These are phyloP conservation scores for Penicillium tannophilum DNA, from an alignment of 495 filamentous ascomycete genomes.

Conservation along the genomic window DNA sequence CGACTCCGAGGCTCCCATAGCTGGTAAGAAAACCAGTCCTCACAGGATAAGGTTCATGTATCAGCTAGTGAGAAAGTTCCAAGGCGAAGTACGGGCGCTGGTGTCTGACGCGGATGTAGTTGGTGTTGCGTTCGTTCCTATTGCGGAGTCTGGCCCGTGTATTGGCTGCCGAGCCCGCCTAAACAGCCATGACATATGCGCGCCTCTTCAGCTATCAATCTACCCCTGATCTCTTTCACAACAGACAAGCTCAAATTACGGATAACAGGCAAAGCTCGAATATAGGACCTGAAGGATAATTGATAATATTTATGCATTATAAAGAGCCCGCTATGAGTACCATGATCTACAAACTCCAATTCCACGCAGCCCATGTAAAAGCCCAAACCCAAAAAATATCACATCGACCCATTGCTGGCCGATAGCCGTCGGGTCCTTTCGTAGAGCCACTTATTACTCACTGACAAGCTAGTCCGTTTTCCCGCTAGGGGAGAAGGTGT, in stretches of 20 bases:
- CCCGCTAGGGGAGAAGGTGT: conserved; percentile 63
- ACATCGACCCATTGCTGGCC: conserved; percentile 44
- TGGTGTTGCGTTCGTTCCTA: conserved; percentile 23
- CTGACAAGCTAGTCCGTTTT: conserved; percentile 67
- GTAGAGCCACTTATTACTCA: conserved; percentile 93
- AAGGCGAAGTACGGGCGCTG: conserved; percentile 5
- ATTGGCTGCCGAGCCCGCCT: conserved; percentile 7
- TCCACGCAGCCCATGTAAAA: conserved; percentile 11
- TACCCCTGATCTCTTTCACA: not conserved
- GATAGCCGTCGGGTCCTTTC: conserved; percentile 61
- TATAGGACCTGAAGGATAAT: not conserved
- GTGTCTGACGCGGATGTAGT: conserved; percentile 10
- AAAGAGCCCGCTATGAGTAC: conserved; percentile 8
- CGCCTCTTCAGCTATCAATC: not conserved
- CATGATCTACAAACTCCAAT: conserved; percentile 15
- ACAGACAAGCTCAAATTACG: too few relatives aligned
- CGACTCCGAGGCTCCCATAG: conserved; percentile 97
- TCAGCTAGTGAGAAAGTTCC: conserved; percentile 11
- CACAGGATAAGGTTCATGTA: conserved; percentile 35
- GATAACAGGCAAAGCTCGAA: not conserved
- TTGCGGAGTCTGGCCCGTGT: conserved; percentile 22
- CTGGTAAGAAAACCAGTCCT: conserved; percentile 28
- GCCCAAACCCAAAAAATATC: conserved; percentile 9
- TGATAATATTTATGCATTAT: conserved; percentile 3
- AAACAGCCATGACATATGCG: conserved; percentile 8